Evolutionary conservation across 2,329 filamentous ascomycete species (phyloP).

Genomic region (Phoma sp.): DNA sequence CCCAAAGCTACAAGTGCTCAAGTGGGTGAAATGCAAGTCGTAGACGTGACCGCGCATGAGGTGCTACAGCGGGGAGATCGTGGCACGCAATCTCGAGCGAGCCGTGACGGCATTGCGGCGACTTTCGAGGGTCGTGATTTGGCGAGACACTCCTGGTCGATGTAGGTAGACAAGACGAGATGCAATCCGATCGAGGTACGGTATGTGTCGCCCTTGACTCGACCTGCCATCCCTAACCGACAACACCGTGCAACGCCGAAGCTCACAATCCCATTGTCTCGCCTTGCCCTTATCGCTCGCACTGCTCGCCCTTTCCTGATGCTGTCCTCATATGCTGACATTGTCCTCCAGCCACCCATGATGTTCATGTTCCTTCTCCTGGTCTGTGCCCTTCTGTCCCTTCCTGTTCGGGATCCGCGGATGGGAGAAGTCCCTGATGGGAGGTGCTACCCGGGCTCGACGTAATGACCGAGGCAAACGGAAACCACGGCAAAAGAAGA

Average conservation of each 20-base stretch:
- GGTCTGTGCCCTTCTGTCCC: slow-evolving; percentile 15
- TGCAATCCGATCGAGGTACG: slow-evolving; percentile 18
- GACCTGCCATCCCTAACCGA: slow-evolving; percentile 9
- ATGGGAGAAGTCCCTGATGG: slow-evolving; percentile 10
- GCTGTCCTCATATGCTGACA: slow-evolving; percentile 7
- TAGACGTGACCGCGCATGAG: slow-evolving; percentile 7
- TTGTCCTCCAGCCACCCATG: background rate
- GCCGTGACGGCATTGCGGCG: slow-evolving; percentile 1
- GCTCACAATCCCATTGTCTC: slow-evolving; percentile 18
- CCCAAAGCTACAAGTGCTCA: background rate
- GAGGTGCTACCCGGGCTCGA: slow-evolving; percentile 2
- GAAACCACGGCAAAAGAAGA: slow-evolving; percentile 15
- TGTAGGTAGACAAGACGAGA: slow-evolving; percentile 7
- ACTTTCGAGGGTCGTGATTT: slow-evolving; percentile 11
- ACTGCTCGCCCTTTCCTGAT: slow-evolving; percentile 1
- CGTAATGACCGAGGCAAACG: slow-evolving; percentile 13
- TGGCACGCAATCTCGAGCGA: slow-evolving; percentile 9
- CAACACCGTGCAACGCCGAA: background rate
- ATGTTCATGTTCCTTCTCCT: slow-evolving; percentile 16
- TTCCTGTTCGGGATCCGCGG: slow-evolving; percentile 13
- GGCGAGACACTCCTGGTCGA: slow-evolving; percentile 20
- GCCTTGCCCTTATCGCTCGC: background rate
- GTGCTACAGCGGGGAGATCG: slow-evolving; percentile 8
- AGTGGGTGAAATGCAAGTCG: slow-evolving; percentile 8
- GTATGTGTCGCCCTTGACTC: slow-evolving; percentile 20